Evolutionary conservation across 306 rosid species (phyloP).

Genomic region (Arachis hypogaea): DNA sequence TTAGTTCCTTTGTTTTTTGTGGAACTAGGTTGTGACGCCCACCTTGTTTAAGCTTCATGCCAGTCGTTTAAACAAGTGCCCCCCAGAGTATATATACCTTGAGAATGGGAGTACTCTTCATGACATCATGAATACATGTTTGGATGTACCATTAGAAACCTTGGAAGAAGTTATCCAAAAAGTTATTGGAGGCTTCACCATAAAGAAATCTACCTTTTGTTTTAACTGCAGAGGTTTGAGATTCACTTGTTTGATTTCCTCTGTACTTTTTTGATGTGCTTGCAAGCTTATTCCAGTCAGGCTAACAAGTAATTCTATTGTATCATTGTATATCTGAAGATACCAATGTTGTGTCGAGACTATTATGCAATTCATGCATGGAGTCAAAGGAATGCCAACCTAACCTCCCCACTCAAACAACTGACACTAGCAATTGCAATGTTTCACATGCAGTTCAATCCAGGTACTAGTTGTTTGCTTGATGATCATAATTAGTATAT

Average conservation of each 20-base stretch:
- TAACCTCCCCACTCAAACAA: slow-evolving; percentile 35
- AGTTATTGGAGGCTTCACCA: slow-evolving; percentile 46
- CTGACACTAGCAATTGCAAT: slow-evolving; percentile 6
- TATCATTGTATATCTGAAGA: slow-evolving; percentile 42
- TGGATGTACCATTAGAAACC: slow-evolving; percentile 38
- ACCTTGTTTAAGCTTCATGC: slow-evolving; percentile 76
- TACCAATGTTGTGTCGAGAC: slow-evolving; percentile 43
- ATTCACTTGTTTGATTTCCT: slow-evolving; percentile 4
- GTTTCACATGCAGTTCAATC: slow-evolving; percentile 9
- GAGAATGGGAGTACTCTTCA: slow-evolving; percentile 64
- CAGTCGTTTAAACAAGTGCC: slow-evolving; percentile 71
- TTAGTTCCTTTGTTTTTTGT: background rate
- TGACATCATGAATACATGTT: slow-evolving; percentile 58
- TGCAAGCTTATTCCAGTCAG: background rate
- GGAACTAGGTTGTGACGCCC: slow-evolving; percentile 63
- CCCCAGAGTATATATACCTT: slow-evolving; percentile 65
- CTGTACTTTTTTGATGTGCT: background rate
- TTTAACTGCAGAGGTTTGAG: slow-evolving; percentile 73
- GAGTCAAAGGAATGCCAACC: slow-evolving; percentile 36
- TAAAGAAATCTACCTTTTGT: slow-evolving; percentile 61
- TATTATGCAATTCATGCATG: slow-evolving; percentile 63
- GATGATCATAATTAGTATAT: background rate
- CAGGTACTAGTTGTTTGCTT: slow-evolving; percentile 20
- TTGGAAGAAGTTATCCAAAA: slow-evolving; percentile 56
- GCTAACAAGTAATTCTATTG: slow-evolving; percentile 10